These are phyloP conservation scores for Penicillium sp. DNA, from an alignment of 2,329 filamentous ascomycete species.

Conservation along the genomic window DNA sequence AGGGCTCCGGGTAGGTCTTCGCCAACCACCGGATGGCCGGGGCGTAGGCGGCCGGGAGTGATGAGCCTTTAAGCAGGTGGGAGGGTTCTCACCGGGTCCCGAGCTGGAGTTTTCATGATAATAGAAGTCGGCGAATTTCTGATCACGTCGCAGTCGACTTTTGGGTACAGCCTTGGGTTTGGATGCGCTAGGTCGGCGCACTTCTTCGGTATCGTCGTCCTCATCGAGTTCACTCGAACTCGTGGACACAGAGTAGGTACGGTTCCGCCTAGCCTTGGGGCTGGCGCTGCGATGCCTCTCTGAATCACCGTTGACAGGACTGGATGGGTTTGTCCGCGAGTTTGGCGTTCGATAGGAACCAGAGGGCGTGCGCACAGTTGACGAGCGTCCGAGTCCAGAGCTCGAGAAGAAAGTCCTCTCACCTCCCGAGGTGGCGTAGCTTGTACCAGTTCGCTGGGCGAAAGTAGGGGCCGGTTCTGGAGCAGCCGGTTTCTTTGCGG, in stretches of 20 bases:
- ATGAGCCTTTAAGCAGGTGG: constrained; percentile 10
- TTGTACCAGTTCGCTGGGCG: constrained; percentile 49
- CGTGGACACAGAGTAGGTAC: constrained; percentile 30
- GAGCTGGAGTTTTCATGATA: constrained; percentile 20
- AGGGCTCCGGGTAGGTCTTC: constrained; percentile 14
- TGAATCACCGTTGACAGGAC: constrained; percentile 28
- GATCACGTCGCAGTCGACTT: constrained; percentile 32
- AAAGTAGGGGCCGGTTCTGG: constrained; percentile 14
- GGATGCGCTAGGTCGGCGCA: constrained; percentile 8
- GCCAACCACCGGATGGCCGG: constrained; percentile 3
- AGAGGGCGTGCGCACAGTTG: constrained; percentile 51
- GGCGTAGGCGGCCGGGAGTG: constrained; percentile 7
- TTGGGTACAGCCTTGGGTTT: constrained; percentile 43
- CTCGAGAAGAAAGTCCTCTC: constrained; percentile 55
- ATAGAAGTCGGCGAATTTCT: constrained; percentile 29
- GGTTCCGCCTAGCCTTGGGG: constrained; percentile 35
- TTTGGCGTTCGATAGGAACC: constrained; percentile 29
- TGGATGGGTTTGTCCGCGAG: constrained; percentile 36
- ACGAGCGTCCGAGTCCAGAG: constrained; percentile 49
- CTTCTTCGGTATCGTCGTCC: constrained; percentile 30
- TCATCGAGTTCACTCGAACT: constrained; percentile 40
- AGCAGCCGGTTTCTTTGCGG: constrained; percentile 41
- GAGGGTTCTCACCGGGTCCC: constrained; percentile 32
- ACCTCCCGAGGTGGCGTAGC: constrained; percentile 52
- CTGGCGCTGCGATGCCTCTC: constrained; percentile 44